A percentile compares a stretch with the other conserved stretches of the same genome.
phyloP scores from a whole-genome alignment of 352 stramenopile genomes.

The Phytophthora chlamydospora region DNA sequence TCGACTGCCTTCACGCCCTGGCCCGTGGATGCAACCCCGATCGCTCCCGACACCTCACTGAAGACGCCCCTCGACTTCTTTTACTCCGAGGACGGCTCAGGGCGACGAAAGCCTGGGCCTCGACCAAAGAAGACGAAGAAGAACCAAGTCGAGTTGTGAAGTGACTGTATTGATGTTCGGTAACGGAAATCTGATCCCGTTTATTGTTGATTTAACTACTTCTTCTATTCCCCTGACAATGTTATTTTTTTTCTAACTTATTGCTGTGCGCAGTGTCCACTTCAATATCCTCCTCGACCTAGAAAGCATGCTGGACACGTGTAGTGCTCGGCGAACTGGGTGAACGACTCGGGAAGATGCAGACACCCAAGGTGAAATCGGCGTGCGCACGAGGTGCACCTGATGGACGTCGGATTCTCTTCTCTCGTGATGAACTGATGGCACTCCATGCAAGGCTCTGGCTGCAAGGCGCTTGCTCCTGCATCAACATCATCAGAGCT shows the following conservation, averaged over 20 bases:
- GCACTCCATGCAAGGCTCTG: slow-evolving; percentile 49
- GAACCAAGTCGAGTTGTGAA: slow-evolving; percentile 1
- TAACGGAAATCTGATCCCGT: too few relatives aligned
- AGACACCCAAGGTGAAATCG: slow-evolving; percentile 65
- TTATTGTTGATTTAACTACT: background rate
- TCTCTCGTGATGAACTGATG: slow-evolving; percentile 37
- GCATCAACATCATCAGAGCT: background rate
- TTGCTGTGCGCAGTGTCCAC: slow-evolving; percentile 1
- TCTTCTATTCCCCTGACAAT: background rate
- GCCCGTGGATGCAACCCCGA: slow-evolving; percentile 58
- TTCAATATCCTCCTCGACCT: slow-evolving; percentile 37
- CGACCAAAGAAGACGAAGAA: slow-evolving; percentile 47
- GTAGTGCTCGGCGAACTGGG: slow-evolving; percentile 62
- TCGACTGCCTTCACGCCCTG: slow-evolving; percentile 62
- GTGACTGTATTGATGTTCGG: too few relatives aligned
- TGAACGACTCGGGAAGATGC: slow-evolving; percentile 60
- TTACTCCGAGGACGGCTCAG: slow-evolving; percentile 57
- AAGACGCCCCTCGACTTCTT: slow-evolving; percentile 74
- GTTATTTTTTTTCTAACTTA: background rate
- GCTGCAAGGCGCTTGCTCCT: slow-evolving; percentile 23
- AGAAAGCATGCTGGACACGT: slow-evolving; percentile 72
- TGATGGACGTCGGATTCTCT: slow-evolving; percentile 45
- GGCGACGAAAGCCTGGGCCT: slow-evolving; percentile 68
- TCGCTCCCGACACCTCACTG: slow-evolving; percentile 47
- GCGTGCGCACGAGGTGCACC: slow-evolving; percentile 48